Conservation (phyloP, 441 rosid genomes). For the Eugenia klotzschiana region DNA sequence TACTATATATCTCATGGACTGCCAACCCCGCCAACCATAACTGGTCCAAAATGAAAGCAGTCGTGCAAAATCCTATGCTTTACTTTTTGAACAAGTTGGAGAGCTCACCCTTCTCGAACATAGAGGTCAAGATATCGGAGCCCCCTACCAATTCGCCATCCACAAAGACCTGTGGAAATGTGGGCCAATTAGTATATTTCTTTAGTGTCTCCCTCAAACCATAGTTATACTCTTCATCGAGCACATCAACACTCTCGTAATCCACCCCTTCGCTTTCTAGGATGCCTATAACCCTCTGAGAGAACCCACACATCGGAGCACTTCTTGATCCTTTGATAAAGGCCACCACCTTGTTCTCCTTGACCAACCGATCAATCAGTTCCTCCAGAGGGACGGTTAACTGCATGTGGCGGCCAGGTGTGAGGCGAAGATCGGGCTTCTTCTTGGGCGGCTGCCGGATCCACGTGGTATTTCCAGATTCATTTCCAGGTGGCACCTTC, state of each 20-base stretch:
- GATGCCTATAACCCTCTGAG: constrained; percentile 67
- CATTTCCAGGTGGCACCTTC: constrained; percentile 78
- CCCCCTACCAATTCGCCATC: constrained; percentile 54
- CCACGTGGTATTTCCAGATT: constrained; percentile 75
- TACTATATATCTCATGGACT: not conserved
- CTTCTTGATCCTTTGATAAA: constrained; percentile 80
- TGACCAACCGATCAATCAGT: constrained; percentile 53
- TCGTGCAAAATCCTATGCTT: not conserved
- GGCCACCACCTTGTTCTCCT: constrained; percentile 78
- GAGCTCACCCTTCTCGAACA: constrained; percentile 59
- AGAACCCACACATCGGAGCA: constrained; percentile 81
- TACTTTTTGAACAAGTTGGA: constrained; percentile 31
- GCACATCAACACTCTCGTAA: constrained; percentile 71
- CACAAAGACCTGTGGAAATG: constrained; percentile 47
- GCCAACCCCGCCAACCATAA: not conserved
- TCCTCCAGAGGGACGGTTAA: constrained; percentile 59
- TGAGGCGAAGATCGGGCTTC: constrained; percentile 75
- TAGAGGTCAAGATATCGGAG: constrained; percentile 47
- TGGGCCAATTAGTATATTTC: constrained; percentile 54
- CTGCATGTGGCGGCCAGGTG: constrained; percentile 73
- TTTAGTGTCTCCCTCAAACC: constrained; percentile 64
- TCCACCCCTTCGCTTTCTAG: constrained; percentile 67
- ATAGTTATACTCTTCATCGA: constrained; percentile 60
- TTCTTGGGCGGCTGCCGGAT: constrained; percentile 44
- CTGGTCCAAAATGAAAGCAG: not conserved